Conservation (phyloP, 2,329 filamentous ascomycete genomes). For the Penicillium occitanis region DNA sequence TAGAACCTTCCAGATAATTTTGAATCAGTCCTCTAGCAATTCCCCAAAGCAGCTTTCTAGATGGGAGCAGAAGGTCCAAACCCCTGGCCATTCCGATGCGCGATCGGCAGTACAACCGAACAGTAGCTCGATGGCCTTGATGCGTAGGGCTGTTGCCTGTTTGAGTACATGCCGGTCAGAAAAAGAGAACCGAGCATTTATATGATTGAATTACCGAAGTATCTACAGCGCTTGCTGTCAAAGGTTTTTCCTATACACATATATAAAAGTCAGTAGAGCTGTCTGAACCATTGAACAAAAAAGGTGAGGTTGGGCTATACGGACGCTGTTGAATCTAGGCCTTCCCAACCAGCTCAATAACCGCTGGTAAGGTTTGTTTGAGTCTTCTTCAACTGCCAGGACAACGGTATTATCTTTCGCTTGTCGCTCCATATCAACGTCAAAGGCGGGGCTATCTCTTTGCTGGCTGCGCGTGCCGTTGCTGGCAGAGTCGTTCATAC, state of each 20-base stretch:
- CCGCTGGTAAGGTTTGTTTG: neutral
- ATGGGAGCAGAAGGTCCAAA: constrained; percentile 6
- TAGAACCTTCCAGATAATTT: constrained; percentile 1
- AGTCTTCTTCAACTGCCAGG: neutral
- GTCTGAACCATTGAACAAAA: neutral
- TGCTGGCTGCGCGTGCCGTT: neutral
- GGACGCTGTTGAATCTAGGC: neutral
- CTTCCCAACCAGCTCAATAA: neutral
- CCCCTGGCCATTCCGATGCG: constrained; percentile 9
- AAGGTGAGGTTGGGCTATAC: neutral
- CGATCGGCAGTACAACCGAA: neutral
- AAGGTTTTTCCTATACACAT: neutral
- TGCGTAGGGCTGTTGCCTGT: neutral
- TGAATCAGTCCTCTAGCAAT: neutral
- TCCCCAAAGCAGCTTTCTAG: constrained; percentile 6
- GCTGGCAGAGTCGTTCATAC: neutral
- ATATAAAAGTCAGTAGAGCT: neutral
- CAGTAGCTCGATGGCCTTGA: constrained; percentile 1
- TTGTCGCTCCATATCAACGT: constrained; percentile 3
- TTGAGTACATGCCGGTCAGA: neutral
- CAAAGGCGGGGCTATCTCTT: neutral
- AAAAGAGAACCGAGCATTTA: neutral
- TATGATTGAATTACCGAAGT: neutral
- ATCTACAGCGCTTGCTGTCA: neutral
- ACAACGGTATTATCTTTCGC: neutral